phyloP scores from a whole-genome alignment of 352 stramenopile species.

The Globisporangium acanthophoron region DNA sequence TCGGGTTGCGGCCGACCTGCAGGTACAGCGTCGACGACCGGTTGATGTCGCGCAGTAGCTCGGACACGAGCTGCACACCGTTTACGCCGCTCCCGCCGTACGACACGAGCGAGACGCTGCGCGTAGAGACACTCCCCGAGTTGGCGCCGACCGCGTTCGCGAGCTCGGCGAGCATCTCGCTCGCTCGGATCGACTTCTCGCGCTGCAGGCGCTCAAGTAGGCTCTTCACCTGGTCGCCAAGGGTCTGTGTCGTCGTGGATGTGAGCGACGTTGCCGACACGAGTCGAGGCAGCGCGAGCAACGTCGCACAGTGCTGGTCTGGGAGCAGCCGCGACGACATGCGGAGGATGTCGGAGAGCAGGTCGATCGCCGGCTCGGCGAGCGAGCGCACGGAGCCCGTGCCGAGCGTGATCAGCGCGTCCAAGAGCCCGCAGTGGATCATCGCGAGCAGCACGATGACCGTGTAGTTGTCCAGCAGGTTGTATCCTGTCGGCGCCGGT shows the following conservation, averaged over 20 bases:
- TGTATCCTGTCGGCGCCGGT: constrained; percentile 58
- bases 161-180: constrained; percentile 81
- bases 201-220: constrained; percentile 68
- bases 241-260: constrained; percentile 59
- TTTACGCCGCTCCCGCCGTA: constrained; percentile 79
- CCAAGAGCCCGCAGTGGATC: constrained; percentile 80
- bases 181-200: constrained; percentile 82
- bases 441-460: constrained; percentile 82
- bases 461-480: constrained; percentile 87
- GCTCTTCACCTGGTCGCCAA: constrained; percentile 68
- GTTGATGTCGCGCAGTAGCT: constrained; percentile 85
- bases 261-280: constrained; percentile 78
- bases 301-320: constrained; percentile 76
- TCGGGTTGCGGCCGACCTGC: constrained; percentile 14
- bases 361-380: constrained; percentile 78
- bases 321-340: constrained; percentile 81
- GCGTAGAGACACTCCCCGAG: constrained; percentile 59
- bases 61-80: constrained; percentile 81
- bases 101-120: constrained; percentile 74
- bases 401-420: constrained; percentile 79
- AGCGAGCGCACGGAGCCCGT: constrained; percentile 65
- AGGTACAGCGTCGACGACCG: constrained; percentile 54
- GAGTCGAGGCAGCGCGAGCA: constrained; percentile 72
- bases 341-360: constrained; percentile 77
- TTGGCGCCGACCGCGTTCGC: constrained; percentile 74